Evolutionary conservation across 805 yeast genomes (phyloP), one percentile per base, ranked within the genome.

Genomic region (Alloascoidea africana): DNA sequence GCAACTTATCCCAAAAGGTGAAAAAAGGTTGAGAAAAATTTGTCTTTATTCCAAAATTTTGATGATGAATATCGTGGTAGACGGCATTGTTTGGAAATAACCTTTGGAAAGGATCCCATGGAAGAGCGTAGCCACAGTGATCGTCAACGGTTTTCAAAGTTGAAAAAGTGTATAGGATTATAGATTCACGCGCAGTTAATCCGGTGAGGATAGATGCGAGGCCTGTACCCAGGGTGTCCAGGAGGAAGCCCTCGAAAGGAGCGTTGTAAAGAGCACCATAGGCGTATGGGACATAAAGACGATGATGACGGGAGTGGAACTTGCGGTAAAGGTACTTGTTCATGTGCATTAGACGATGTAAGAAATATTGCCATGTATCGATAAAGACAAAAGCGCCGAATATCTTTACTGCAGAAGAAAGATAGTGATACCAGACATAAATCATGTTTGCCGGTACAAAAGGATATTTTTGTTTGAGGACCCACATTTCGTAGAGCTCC

Each of bases 131-230:
- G n/a, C 98, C 98, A 58, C 97, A 91, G 59, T 91, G 98, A 56
- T 91, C 98, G 55, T 91, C 97, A 36, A 91, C 96, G 1, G 98
- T 91, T 58, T 91, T 91, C 70, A 91, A 58, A 2, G 98, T 91
- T 13, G 96, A 84, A 55, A 91, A 84, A 2, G 89, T 75, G 59
- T 66, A 91, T 39, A 91, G 61, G 8, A 80, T 46, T 16, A 81
- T 62, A 37, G 78, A 63, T 59, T 91, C 97, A 41, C 95, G 73
- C 36, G 85, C 81, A 2, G 81, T 61, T 44, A 91, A 62, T 2
- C 68, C 64, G 1, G 81, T 68, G 4, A 72, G 44, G 27, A 82
- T 45, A 41, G 76, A 67, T 1, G 95, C 89, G 27, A 89, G 45
- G 32, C 95, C 97, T 0, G 96, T 82, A 3, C 98, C 98, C 17